Evolutionary conservation across 345 rosid genomes (phyloP).

Genomic region (Eutrema heterophyllum): DNA sequence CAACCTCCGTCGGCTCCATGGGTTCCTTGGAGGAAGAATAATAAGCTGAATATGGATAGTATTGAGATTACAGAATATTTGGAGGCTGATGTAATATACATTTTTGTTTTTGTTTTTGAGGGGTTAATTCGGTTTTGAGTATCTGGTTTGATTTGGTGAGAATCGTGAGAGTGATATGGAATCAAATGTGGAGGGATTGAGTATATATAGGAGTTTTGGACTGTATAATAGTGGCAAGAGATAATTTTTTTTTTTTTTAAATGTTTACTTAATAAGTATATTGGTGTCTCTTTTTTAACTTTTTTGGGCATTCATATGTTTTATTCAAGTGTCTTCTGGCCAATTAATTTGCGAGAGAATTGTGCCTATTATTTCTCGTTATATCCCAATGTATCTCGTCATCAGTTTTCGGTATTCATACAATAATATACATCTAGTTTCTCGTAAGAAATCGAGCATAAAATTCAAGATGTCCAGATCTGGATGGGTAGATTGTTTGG

Average conservation of each 20-base stretch:
- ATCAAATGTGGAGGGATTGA: not conserved
- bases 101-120: not conserved
- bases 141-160: conserved; percentile 4
- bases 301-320: conserved; percentile 9
- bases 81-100: not conserved
- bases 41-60: not conserved
- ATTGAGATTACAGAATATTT: conserved; percentile 7
- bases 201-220: conserved; percentile 23
- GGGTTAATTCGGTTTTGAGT: conserved; percentile 14
- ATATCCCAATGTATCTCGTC: not conserved
- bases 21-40: conserved; percentile 28
- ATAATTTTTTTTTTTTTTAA: not conserved
- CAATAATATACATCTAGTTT: not conserved
- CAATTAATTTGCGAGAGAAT: conserved; percentile 14
- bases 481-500: conserved; percentile 14
- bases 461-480: not conserved
- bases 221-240: not conserved
- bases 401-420: not conserved
- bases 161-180: conserved; percentile 5
- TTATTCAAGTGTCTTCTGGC: conserved; percentile 2
- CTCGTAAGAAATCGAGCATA: not conserved
- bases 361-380: conserved; percentile 17
- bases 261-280: not conserved
- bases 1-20: conserved; percentile 63
- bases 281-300: conserved; percentile 1